Evolutionary conservation across 345 rosid genomes (phyloP), one percentile per base, ranked within the genome.

Genomic region (Anastatica hierochuntica): DNA sequence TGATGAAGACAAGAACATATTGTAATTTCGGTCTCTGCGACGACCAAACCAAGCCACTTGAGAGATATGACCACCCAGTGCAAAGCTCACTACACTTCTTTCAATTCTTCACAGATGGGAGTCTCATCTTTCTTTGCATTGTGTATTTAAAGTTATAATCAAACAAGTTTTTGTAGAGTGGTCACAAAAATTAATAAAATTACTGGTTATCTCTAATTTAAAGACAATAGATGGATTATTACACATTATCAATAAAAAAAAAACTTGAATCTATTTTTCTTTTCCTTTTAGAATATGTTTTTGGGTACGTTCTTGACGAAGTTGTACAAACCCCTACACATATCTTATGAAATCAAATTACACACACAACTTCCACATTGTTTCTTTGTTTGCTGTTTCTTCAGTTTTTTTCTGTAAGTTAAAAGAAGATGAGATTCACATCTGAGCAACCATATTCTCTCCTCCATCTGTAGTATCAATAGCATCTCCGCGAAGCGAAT

Each of bases 371-470:
- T 21, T 49, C 30, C 8, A n/a, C n/a, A 16, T 11, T 41, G 27
- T 47, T 49, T 42, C 3, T 55, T 15, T 39, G 49, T 56, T 46
- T 48, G 51, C 57, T 48, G 43, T 35, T 16, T 29, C 46, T 12
- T 8, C 19, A 13, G 37, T 31, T 27, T 27, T 53, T 27, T 46
- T 18, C 33, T 46, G 61, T 31, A 29, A 54, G 18, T 23, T 14
- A 30, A 45, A 45, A 15, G 42, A 46, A 53, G 31, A 26, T 53
- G 29, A 21, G 33, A 8, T 73, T 83, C 79, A 90, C 64, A 85
- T 78, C 71, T 80, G 76, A 49, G 95, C 84, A 58, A 83, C 78
- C 75, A 68, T 2, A 29, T 6, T 29, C 33, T 29, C n/a, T 6
- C 12, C 77, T 1, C 67, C 37, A 7, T 56, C 68, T 3, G 47